Evolutionary conservation across 2,329 filamentous ascomycete species (phyloP).

Genomic region (Claviceps africana): DNA sequence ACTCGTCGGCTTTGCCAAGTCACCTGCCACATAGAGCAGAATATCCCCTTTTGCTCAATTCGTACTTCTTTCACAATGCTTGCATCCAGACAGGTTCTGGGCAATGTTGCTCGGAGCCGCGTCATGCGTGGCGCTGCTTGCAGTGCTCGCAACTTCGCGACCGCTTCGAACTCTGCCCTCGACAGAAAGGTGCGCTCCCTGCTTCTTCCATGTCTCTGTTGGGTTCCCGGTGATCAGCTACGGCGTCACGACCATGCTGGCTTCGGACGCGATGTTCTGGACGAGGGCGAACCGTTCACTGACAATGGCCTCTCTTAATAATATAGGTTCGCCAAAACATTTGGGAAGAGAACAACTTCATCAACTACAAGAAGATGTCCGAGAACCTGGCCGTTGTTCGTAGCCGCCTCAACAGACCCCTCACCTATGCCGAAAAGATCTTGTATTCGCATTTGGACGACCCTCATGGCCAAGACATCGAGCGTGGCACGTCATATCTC

Average conservation of each 20-base stretch:
- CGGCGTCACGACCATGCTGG: neutral
- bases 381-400: constrained; percentile 92
- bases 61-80: constrained; percentile 40
- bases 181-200: constrained; percentile 60
- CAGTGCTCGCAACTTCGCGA: constrained; percentile 62
- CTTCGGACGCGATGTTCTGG: neutral
- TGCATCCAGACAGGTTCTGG: constrained; percentile 57
- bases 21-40: constrained; percentile 11
- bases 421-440: constrained; percentile 96
- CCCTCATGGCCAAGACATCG: constrained; percentile 87
- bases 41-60: constrained; percentile 20
- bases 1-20: constrained; percentile 11
- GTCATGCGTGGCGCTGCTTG: constrained; percentile 41
- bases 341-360: constrained; percentile 90
- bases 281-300: neutral
- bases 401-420: constrained; percentile 74
- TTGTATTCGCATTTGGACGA: constrained; percentile 98
- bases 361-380: constrained; percentile 99
- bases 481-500: constrained; percentile 90
- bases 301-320: neutral
- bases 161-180: constrained; percentile 71
- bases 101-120: constrained; percentile 48
- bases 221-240: neutral
- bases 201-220: neutral
- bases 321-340: constrained; percentile 78